Percentiles rank a stretch among this genome's conserved stretches.
Evolutionary conservation across 495 filamentous ascomycete species (phyloP).

Genomic region (Hyaloscypha finlandica): DNA sequence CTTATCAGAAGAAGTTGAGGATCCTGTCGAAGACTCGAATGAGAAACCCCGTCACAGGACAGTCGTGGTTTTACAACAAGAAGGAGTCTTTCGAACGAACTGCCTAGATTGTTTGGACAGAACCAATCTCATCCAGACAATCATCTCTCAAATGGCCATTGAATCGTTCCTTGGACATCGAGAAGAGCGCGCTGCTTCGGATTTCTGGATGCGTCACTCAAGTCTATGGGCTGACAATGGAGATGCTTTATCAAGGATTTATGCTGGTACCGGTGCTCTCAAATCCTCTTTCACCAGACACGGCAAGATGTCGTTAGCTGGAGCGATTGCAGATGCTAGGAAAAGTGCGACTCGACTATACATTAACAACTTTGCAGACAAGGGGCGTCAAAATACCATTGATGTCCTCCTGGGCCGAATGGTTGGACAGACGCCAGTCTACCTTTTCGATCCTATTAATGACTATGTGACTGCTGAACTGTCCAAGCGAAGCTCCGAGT

Average conservation of each 20-base stretch:
- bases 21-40: conserved; percentile 36
- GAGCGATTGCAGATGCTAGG: conserved; percentile 89
- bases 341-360: conserved; percentile 94
- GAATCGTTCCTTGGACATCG: conserved; percentile 52
- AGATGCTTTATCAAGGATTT: conserved; percentile 91
- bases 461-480: conserved; percentile 82
- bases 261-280: conserved; percentile 92
- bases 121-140: conserved; percentile 94
- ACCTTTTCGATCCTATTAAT: conserved; percentile 91
- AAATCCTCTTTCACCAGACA: conserved; percentile 95
- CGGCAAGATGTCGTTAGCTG: conserved; percentile 94
- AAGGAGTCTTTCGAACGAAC: conserved; percentile 93
- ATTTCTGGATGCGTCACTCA: conserved; percentile 89
- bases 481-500: conserved; percentile 56
- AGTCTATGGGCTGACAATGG: conserved; percentile 98
- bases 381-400: conserved; percentile 89
- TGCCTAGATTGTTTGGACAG: conserved; percentile 95
- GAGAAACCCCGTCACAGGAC: conserved; percentile 49
- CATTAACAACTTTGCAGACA: conserved; percentile 96
- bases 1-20: conserved; percentile 70
- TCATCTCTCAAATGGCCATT: conserved; percentile 88
- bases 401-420: conserved; percentile 85
- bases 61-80: conserved; percentile 80
- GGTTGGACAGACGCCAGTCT: conserved; percentile 78
- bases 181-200: conserved; percentile 59